phyloP scores from a whole-genome alignment of 2,329 filamentous ascomycete genomes.

The Fusarium sp. region DNA sequence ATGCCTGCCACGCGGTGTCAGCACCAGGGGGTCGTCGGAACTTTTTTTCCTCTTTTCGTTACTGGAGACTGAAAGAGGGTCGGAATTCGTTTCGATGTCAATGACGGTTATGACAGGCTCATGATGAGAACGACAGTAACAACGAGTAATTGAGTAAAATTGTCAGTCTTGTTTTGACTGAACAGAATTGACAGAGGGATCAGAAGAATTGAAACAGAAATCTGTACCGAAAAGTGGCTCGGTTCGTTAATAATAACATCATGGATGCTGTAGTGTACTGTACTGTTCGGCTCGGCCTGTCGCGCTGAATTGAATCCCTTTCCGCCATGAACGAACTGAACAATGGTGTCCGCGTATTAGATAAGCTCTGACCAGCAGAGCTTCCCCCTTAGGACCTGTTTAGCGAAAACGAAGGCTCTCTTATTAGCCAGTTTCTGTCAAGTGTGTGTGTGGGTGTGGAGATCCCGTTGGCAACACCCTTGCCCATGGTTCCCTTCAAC shows the following conservation, averaged over 20 bases:
- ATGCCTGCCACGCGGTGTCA: conserved; percentile 24
- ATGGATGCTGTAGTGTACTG: conserved; percentile 5
- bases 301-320: conserved; percentile 16
- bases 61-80: not conserved
- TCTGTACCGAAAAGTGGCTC: conserved; percentile 3
- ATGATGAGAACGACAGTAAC: conserved; percentile 8
- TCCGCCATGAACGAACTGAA: not conserved
- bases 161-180: not conserved
- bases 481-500: conserved; percentile 4
- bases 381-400: not conserved
- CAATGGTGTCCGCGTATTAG: conserved; percentile 24
- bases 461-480: conserved; percentile 14
- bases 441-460: conserved; percentile 21
- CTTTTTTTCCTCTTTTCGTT: not conserved
- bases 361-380: conserved; percentile 16
- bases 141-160: not conserved
- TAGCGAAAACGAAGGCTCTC: conserved; percentile 16
- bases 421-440: conserved; percentile 24
- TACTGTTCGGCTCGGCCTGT: conserved; percentile 26
- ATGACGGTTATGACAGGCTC: conserved; percentile 26
- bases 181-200: not conserved
- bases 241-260: conserved; percentile 22
- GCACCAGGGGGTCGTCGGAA: conserved; percentile 12
- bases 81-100: conserved; percentile 10
- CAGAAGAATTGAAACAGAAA: not conserved